Percentiles rank a stretch among this genome's conserved stretches.
Conservation (phyloP, 176 grass and related monocot species). For the Cenchrus purpureus region DNA sequence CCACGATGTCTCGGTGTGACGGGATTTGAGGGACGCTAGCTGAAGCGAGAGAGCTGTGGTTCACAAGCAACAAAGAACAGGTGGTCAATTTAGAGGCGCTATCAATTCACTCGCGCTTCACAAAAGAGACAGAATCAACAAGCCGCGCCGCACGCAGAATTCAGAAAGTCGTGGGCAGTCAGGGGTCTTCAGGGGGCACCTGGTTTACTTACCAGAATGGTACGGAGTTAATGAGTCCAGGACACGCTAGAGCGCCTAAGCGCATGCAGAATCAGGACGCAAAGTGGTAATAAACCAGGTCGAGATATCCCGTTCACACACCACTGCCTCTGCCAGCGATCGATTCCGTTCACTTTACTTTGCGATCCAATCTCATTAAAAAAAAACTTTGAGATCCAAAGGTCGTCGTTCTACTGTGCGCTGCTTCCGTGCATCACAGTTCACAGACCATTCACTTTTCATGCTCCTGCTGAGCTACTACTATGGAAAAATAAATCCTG, state of each 20-base stretch:
- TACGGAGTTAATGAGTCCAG: conserved; percentile 1
- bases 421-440: not conserved
- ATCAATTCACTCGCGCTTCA: not conserved
- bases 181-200: not conserved
- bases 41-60: not conserved
- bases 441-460: not conserved
- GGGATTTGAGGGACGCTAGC: not conserved
- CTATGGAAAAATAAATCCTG: too few species aligned
- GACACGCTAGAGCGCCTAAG: not conserved
- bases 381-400: too few species aligned
- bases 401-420: not conserved
- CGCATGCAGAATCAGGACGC: not conserved
- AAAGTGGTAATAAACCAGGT: not conserved
- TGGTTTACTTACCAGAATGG: conserved; percentile 25
- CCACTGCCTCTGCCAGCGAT: not conserved
- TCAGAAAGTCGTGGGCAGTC: not conserved
- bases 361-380: not conserved
- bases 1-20: not conserved
- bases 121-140: not conserved
- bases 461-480: too few species aligned
- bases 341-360: conserved; percentile 36
- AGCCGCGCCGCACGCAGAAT: conserved; percentile 11
- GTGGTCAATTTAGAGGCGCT: not conserved
- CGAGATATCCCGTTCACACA: conserved; percentile 44
- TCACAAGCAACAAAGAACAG: not conserved